Conservation (phyloP, 345 rosid species). For the Geranium rotundifolium region DNA sequence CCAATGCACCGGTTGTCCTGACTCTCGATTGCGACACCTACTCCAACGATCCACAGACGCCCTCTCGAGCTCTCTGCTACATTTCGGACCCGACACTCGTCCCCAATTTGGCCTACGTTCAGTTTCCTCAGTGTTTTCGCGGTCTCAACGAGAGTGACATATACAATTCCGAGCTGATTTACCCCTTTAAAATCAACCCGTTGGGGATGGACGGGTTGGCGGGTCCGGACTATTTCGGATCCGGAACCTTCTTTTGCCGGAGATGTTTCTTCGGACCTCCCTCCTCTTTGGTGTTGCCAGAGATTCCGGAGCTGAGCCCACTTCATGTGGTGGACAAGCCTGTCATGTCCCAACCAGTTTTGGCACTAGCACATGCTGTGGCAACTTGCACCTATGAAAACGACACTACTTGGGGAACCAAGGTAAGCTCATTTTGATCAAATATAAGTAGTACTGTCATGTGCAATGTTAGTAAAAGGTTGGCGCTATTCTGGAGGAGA, state of each 20-base stretch:
- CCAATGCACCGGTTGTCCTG: constrained; percentile 50
- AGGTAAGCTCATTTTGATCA: constrained; percentile 20
- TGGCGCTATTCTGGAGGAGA: too few relatives aligned
- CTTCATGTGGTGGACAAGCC: constrained; percentile 14
- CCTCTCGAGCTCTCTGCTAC: constrained; percentile 32
- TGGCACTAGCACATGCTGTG: constrained; percentile 36
- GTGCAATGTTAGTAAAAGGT: too few relatives aligned
- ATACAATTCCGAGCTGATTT: constrained; percentile 31
- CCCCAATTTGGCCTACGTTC: constrained; percentile 24
- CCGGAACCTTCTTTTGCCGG: constrained; percentile 46
- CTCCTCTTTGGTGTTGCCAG: constrained; percentile 12
- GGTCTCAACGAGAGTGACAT: constrained; percentile 39
- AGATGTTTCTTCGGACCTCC: constrained; percentile 43
- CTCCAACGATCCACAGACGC: constrained; percentile 51
- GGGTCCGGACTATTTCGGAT: constrained; percentile 41
- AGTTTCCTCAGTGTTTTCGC: constrained; percentile 50
- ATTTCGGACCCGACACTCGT: constrained; percentile 20
- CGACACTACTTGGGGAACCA: constrained; percentile 41
- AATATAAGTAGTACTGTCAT: too few relatives aligned
- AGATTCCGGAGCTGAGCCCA: constrained; percentile 24
- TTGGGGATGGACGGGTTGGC: constrained; percentile 40
- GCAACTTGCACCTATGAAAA: constrained; percentile 40
- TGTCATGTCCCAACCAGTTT: constrained; percentile 13
- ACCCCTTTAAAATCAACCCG: constrained; percentile 20
- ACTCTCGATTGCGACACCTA: constrained; percentile 64